These are phyloP conservation scores for Diplocarpon mali DNA, from an alignment of 2,329 filamentous ascomycete genomes.

Conservation along the genomic window DNA sequence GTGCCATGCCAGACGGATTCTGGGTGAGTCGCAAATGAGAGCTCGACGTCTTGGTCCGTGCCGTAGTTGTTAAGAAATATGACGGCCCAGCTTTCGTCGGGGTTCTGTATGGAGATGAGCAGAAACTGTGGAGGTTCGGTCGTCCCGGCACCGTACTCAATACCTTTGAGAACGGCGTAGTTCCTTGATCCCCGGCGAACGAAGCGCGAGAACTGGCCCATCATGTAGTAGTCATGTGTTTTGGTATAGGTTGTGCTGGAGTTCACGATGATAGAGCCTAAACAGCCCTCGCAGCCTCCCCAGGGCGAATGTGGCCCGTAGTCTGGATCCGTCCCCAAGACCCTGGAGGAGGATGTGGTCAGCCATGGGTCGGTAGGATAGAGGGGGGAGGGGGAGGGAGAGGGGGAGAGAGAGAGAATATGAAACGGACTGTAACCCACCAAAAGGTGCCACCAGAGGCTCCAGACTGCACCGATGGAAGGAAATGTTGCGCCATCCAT, in stretches of 20 bases:
- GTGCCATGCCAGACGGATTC: neutral
- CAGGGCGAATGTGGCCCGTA: neutral
- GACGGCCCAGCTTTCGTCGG: neutral
- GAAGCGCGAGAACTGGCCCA: neutral
- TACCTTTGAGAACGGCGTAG: neutral
- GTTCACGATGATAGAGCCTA: neutral
- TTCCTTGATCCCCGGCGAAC: neutral
- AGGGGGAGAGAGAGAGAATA: too few species aligned
- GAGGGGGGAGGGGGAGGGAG: too few species aligned
- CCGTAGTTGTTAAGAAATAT: conserved; percentile 1
- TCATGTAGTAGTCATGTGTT: conserved; percentile 1
- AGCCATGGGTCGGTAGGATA: too few species aligned
- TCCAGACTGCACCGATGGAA: neutral
- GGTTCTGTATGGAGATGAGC: neutral
- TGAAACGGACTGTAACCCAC: too few species aligned
- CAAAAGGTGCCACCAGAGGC: neutral
- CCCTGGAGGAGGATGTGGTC: neutral
- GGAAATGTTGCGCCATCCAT: neutral
- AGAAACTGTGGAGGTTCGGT: neutral
- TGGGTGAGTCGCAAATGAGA: neutral
- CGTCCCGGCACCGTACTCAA: neutral
- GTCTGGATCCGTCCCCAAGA: neutral
- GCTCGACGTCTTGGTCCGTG: neutral
- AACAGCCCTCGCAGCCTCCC: neutral
- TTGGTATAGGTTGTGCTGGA: neutral